These are phyloP conservation scores for Golubevia sp. DNA, from an alignment of 1,284 basidiomycete genomes.

Conservation along the genomic window DNA sequence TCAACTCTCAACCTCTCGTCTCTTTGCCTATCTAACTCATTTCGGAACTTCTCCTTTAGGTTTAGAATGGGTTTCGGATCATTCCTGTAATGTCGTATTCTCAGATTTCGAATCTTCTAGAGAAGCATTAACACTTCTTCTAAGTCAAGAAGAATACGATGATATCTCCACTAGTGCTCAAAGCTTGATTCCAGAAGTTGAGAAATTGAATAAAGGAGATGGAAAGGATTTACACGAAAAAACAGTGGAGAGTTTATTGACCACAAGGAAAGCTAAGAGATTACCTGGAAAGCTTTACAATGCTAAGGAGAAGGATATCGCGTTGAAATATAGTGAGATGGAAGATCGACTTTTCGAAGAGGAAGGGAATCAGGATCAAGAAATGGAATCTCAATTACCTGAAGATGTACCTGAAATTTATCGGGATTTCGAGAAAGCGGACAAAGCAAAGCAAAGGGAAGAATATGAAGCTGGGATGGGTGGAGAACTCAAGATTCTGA, in stretches of 20 bases:
- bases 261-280: conserved; percentile 3
- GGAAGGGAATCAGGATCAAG: background rate
- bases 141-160: too few species aligned
- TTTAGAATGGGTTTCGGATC: conserved; percentile 57
- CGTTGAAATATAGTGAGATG: too few species aligned
- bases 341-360: background rate
- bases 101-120: background rate
- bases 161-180: conserved; percentile 2
- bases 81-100: conserved; percentile 51
- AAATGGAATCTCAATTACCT: conserved; percentile 17
- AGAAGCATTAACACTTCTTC: too few species aligned
- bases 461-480: conserved; percentile 9
- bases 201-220: background rate
- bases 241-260: background rate
- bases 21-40: conserved; percentile 52
- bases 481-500: conserved; percentile 24
- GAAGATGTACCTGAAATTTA: conserved; percentile 55
- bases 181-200: background rate
- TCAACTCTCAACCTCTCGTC: conserved; percentile 54
- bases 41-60: conserved; percentile 50
- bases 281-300: too few species aligned
- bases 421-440: conserved; percentile 48
- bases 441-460: conserved; percentile 13
- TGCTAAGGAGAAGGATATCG: too few species aligned
- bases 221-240: too few species aligned